phyloP scores from a whole-genome alignment of 176 grass and related monocot species.

The Lolium multiflorum region DNA sequence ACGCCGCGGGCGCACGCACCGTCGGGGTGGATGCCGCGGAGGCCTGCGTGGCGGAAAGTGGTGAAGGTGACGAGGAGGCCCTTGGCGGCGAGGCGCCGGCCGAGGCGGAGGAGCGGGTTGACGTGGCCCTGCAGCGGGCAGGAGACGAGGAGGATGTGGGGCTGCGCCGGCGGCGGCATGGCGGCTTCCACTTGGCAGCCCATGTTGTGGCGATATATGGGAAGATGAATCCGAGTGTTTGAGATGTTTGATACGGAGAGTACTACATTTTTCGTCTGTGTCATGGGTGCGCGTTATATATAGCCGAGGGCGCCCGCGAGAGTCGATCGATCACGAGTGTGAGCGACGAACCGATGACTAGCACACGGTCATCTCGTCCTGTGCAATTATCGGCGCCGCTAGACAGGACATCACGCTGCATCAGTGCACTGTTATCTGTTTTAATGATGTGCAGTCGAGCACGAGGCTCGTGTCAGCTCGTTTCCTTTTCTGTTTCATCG shows the following conservation, averaged over 20 bases:
- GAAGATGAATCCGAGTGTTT: not conserved
- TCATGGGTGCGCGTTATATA: not conserved
- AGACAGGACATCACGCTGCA: not conserved
- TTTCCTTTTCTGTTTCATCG: no score
- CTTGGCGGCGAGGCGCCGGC: slow-evolving; percentile 46
- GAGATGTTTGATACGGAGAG: no score
- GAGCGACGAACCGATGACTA: not conserved
- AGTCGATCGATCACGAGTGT: not conserved
- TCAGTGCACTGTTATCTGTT: not conserved
- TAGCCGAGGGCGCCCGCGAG: not conserved
- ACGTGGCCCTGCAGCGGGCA: slow-evolving; percentile 65
- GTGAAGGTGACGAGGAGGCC: slow-evolving; percentile 69
- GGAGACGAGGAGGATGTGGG: slow-evolving; percentile 66
- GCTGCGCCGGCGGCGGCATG: not conserved
- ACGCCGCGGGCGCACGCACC: not conserved
- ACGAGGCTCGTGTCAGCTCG: not conserved
- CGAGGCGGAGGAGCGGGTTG: slow-evolving; percentile 66
- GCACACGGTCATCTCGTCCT: not conserved
- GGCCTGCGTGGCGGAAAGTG: slow-evolving; percentile 48
- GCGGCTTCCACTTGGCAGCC: not conserved
- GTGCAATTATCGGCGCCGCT: not conserved
- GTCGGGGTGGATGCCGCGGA: slow-evolving; percentile 17
- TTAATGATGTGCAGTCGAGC: not conserved
- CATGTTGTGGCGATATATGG: not conserved
- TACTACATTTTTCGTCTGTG: no score